These are phyloP conservation scores for Schrenkiella parvula DNA, from an alignment of 345 rosid species.

Conservation along the genomic window DNA sequence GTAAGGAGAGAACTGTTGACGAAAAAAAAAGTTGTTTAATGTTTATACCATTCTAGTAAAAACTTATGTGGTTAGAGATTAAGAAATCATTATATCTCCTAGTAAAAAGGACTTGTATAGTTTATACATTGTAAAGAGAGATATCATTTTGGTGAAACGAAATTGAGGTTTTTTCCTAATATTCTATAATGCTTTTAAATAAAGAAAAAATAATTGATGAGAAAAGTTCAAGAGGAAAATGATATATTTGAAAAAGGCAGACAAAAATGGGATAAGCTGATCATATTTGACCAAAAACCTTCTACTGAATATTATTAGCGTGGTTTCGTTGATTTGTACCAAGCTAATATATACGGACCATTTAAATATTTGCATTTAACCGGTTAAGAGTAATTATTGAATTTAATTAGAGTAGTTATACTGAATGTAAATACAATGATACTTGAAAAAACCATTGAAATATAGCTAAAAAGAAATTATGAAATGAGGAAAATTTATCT, in stretches of 20 bases:
- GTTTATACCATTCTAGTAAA: neutral
- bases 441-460: neutral
- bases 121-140: neutral
- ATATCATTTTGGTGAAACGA: neutral
- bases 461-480: neutral
- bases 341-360: neutral
- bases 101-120: neutral
- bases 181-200: neutral
- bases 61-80: too few relatives aligned
- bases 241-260: neutral
- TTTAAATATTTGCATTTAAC: neutral
- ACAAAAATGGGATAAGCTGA: too few relatives aligned
- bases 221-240: neutral
- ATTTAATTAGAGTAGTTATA: neutral
- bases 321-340: neutral
- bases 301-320: neutral
- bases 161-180: too few relatives aligned
- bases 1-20: neutral
- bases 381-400: neutral
- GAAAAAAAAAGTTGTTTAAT: neutral
- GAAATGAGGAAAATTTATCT: neutral
- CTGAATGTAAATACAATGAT: neutral
- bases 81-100: too few relatives aligned
- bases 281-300: conserved; percentile 15
- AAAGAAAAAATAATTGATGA: neutral